phyloP scores from a whole-genome alignment of 805 yeast species.

The Saturnispora dispora region DNA sequence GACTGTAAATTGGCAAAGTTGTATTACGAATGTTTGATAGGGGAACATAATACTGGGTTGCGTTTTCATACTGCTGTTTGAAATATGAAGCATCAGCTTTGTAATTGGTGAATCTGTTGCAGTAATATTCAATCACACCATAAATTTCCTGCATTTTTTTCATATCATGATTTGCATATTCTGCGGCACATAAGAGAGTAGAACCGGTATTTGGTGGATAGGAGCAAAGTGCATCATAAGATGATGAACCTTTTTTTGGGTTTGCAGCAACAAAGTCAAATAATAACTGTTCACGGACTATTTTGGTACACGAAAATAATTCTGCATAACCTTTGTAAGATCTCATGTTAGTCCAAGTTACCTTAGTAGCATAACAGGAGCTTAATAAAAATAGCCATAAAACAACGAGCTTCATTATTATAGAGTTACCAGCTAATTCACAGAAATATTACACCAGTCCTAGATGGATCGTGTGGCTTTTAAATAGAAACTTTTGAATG shows the following conservation, averaged over 20 bases:
- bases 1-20: neutral
- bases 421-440: neutral
- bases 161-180: slow-evolving; percentile 2
- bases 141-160: neutral
- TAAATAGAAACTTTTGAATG: neutral
- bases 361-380: neutral
- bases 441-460: neutral
- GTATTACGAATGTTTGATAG: neutral
- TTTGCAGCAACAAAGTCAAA: neutral
- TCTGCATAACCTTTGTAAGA: neutral
- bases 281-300: neutral
- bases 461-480: neutral
- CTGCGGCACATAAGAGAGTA: slow-evolving; percentile 11
- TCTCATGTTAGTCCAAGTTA: neutral
- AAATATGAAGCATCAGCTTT: neutral
- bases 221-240: slow-evolving; percentile 9
- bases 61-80: slow-evolving; percentile 23
- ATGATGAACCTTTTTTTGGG: neutral
- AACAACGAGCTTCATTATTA: neutral
- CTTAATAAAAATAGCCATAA: neutral
- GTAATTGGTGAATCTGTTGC: neutral
- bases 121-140: neutral
- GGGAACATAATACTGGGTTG: slow-evolving; percentile 15
- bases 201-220: slow-evolving; percentile 18
- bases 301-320: neutral